Evolutionary conservation across 176 grass and related monocot genomes (phyloP), one percentile per base, ranked within the genome.

Genomic region (Tuctoria greenei): DNA sequence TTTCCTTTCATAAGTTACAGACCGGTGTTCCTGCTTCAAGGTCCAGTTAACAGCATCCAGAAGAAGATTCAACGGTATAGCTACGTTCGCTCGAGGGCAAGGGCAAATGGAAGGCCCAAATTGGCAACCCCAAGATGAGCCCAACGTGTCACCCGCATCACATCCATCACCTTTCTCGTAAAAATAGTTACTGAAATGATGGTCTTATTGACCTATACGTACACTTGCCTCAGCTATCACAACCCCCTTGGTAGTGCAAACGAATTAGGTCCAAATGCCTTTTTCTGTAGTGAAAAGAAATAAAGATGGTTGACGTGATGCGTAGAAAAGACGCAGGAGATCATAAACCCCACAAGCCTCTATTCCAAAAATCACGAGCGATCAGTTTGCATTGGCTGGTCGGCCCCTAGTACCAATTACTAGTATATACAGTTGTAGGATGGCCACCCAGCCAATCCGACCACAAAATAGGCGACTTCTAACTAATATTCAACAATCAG

Each of bases 101-200:
- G 54, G 1, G 16, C 73, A 79, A 83, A 75, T 60, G 80, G 69
- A 63, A 74, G 71, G 76, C 86, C 86, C 64, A 80, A 80, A 80
- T 69, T 61, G 81, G 81, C 8, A 79, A 80, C 69, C 42, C 61
- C 56, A 69, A 60, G 64, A 78, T 66, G 72, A 76, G 71, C 76
- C 81, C 76, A 84, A 71, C 81, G 84, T 84, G 71, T 80, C 86
- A 84, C 81, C 58, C 75, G 46, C 86, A 80, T 76, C 86, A 75
- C 70, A 26, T 88, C 86, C 24, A 50, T 18, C 45, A 23, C 38
- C 34, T 88, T 72, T 75, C 69, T 64, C 27, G 45, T 65, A 63
- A 45, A 59, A 80, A 41, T 63, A 79, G 61, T 27, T 61, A 21
- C 51, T 21, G 38, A 72, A 42, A 83, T 87, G 67, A 82, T 87